Evolutionary conservation across 371 early-diverging fungal genomes (phyloP).

Genomic region (Nematocida sp.): DNA sequence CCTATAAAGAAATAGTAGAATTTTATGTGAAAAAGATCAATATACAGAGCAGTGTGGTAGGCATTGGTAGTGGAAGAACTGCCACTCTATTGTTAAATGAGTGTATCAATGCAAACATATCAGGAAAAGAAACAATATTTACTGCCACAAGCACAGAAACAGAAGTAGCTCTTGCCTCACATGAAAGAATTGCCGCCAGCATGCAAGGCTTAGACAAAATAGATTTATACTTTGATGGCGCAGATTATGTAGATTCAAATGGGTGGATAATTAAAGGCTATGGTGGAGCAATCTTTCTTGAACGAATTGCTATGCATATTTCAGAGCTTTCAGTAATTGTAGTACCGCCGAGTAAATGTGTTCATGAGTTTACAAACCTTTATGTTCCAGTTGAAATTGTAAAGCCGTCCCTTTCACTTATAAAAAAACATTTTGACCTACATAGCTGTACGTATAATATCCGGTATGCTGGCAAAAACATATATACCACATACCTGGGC

Average conservation of each 20-base stretch:
- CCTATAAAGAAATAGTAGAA: slow-evolving; percentile 25
- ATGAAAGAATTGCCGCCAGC: not conserved
- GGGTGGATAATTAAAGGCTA: slow-evolving; percentile 66
- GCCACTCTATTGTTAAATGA: not conserved
- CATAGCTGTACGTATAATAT: slow-evolving; percentile 18
- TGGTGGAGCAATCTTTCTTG: slow-evolving; percentile 64
- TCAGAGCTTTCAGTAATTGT: slow-evolving; percentile 58
- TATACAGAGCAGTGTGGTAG: not conserved
- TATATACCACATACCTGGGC: slow-evolving; percentile 61
- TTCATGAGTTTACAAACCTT: slow-evolving; percentile 52
- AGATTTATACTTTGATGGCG: slow-evolving; percentile 69
- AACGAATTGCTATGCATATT: slow-evolving; percentile 63
- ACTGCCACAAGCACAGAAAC: not conserved
- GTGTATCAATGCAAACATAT: not conserved
- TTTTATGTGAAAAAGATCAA: not conserved
- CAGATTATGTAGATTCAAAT: slow-evolving; percentile 63
- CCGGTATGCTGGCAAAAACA: slow-evolving; percentile 27
- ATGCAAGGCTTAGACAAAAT: slow-evolving; percentile 22
- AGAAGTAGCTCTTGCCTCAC: not conserved
- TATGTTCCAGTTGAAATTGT: slow-evolving; percentile 66
- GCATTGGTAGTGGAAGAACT: slow-evolving; percentile 30
- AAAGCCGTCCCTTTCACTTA: slow-evolving; percentile 34
- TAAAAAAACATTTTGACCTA: slow-evolving; percentile 7
- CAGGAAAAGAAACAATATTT: not conserved
- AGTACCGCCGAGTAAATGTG: slow-evolving; percentile 60